Evolutionary conservation across 257 asterid species (phyloP).

Genomic region (Penstemon davidsonii): DNA sequence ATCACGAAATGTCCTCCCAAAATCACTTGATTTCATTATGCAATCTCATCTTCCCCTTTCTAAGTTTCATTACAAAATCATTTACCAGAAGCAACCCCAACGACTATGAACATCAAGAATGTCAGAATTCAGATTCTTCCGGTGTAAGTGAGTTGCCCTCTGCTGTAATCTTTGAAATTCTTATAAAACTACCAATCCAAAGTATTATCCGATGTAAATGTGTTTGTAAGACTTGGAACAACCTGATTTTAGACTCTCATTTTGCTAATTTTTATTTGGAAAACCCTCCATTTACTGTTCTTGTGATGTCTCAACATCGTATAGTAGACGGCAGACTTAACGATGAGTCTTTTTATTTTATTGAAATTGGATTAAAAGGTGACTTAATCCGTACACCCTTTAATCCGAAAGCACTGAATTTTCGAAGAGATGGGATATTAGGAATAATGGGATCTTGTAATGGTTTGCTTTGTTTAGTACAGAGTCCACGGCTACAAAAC

Average conservation of each 20-base stretch:
- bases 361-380: neutral
- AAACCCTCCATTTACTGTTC: neutral
- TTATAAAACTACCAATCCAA: neutral
- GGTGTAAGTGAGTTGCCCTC: neutral
- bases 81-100: neutral
- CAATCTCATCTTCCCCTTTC: too few species aligned
- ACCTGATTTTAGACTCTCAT: neutral
- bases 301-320: too few species aligned
- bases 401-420: neutral
- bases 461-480: constrained; percentile 27
- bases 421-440: neutral
- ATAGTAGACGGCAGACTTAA: too few species aligned
- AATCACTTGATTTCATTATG: too few species aligned
- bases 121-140: neutral
- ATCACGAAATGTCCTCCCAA: too few species aligned
- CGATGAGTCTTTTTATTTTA: neutral
- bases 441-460: constrained; percentile 20
- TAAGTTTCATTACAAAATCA: too few species aligned
- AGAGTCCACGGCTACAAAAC: neutral
- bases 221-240: constrained; percentile 11
- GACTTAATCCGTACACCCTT: neutral
- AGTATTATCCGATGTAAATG: neutral
- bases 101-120: neutral
- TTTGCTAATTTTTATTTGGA: neutral
- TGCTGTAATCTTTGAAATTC: neutral